Conservation (phyloP, 2,329 filamentous ascomycete genomes). For the Aspergillus sp. region DNA sequence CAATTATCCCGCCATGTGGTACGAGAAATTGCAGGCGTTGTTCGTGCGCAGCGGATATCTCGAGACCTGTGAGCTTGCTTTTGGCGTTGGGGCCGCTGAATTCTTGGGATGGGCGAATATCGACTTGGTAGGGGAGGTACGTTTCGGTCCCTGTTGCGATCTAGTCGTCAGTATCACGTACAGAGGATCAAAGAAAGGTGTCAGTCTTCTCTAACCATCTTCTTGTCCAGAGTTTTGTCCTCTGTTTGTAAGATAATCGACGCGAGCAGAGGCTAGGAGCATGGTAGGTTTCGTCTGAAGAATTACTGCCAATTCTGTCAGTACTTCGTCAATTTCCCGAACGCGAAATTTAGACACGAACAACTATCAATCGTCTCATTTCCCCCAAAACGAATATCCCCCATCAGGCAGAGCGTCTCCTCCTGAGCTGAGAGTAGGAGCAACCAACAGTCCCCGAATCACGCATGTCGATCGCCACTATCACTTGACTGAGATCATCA, state of each 20-base stretch:
- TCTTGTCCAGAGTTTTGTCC: conserved; percentile 40
- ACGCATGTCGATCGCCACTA: conserved; percentile 74
- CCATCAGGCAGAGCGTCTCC: conserved; percentile 65
- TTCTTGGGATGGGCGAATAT: conserved; percentile 63
- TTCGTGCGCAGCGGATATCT: conserved; percentile 43
- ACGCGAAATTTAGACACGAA: conserved; percentile 14
- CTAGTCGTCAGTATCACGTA: neutral
- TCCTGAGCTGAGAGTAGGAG: conserved; percentile 67
- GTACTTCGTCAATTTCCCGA: conserved; percentile 8
- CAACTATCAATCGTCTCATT: conserved; percentile 59
- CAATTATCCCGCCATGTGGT: conserved; percentile 49
- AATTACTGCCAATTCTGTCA: conserved; percentile 43
- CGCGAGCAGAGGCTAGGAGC: conserved; percentile 51
- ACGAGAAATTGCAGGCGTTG: conserved; percentile 53
- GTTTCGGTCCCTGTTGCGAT: conserved; percentile 39
- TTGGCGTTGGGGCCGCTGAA: conserved; percentile 64
- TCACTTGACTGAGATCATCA: conserved; percentile 58
- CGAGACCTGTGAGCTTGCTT: conserved; percentile 57
- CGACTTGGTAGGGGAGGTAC: conserved; percentile 55
- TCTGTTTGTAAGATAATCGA: conserved; percentile 40
- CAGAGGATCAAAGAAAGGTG: neutral
- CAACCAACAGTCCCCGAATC: conserved; percentile 70
- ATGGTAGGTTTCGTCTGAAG: conserved; percentile 56
- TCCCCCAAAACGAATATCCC: conserved; percentile 66
- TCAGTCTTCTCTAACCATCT: conserved; percentile 23